Evolutionary conservation across 1,139 yeast genomes (phyloP), one percentile per base, ranked within the genome.

Genomic region (Magnusiomyces magnusii): DNA sequence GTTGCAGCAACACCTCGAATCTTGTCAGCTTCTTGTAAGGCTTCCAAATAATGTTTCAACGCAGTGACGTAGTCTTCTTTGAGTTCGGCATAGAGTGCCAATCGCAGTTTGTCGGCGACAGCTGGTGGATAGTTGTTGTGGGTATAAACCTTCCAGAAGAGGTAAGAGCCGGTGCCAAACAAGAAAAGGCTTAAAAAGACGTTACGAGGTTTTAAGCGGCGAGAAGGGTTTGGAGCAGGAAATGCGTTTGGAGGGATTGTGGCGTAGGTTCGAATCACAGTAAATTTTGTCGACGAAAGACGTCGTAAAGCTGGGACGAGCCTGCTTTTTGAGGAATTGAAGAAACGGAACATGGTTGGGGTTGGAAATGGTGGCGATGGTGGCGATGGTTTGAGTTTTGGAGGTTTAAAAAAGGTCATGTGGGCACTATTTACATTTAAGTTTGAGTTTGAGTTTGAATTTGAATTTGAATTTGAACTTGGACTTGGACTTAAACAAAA

Each of bases 81-180:
- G 55, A 66, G 62, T 71, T 92, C 97, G 1, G 95, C 93, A 87
- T 93, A 84, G 7, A 92, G 74, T 0, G 88, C 97, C 66, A 84
- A 81, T 52, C 96, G 77, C 64, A 91, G 75, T 47, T 81, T 77
- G 55, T 76, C 78, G 25, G 96, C 95, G 15, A 91, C 96, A 3
- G 76, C 71, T 0, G 76, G 73, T 0, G 85, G 81, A 65, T 78
- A 82, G 57, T 70, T 67, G 62, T 73, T 75, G 57, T 67, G 62
- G 1, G 75, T 69, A 42, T 54, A 21, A 41, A 55, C 55, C 34
- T 56, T 60, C 60, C 60, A 60, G 24, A 41, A 44, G 13, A 57
- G 57, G 34, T 55, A 55, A 2, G 28, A 50, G 21, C 50, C 55
- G 15, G 57, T 56, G 2, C 51, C 47, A 5, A 31, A 49, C 24